Evolutionary conservation across 2,329 filamentous ascomycete species (phyloP).

Genomic region (Cordyceps tenuipes): DNA sequence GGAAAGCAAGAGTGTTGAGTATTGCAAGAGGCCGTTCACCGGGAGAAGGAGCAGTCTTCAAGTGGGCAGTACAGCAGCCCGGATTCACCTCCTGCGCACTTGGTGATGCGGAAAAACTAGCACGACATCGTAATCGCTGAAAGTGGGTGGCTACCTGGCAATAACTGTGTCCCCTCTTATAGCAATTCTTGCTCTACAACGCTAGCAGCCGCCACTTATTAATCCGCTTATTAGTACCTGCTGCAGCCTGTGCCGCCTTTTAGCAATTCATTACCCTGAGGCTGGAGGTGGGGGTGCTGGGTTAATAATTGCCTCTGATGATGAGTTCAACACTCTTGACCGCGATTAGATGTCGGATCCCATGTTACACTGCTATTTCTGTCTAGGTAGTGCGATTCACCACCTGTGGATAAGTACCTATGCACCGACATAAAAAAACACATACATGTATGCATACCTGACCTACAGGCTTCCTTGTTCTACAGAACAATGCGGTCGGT

Average conservation of each 20-base stretch:
- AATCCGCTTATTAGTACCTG: too few relatives aligned
- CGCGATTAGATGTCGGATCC: too few relatives aligned
- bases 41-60: not conserved
- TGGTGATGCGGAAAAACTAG: not conserved
- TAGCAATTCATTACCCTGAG: not conserved
- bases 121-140: not conserved
- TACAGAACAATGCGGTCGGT: too few relatives aligned
- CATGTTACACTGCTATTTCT: not conserved
- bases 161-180: not conserved
- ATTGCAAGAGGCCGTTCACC: too few relatives aligned
- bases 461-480: too few relatives aligned
- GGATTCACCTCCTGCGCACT: not conserved
- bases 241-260: not conserved
- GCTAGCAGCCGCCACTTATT: not conserved
- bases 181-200: not conserved
- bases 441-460: too few relatives aligned
- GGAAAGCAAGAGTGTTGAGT: not conserved
- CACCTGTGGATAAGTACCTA: too few relatives aligned
- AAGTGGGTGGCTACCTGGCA: conserved; percentile 6
- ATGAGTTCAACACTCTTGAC: not conserved
- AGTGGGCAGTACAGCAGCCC: not conserved
- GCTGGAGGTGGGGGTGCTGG: not conserved
- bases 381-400: too few relatives aligned
- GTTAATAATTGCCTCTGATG: not conserved
- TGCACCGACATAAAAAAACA: too few relatives aligned